Conservation (phyloP, 2,329 filamentous ascomycete species). For the Hawksworthiomyces lignivorus region DNA sequence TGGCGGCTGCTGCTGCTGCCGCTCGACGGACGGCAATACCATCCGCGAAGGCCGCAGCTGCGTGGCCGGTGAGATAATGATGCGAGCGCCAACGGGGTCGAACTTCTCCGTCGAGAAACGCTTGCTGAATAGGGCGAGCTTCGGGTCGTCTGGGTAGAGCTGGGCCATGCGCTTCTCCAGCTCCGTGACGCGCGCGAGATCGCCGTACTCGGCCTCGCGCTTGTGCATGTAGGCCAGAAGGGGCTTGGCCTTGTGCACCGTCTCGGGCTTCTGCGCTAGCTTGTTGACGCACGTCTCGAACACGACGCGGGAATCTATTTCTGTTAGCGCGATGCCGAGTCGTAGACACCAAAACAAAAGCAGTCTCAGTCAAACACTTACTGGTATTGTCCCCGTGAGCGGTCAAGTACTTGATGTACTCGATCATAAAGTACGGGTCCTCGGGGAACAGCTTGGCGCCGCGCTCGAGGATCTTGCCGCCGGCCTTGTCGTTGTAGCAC, state of each 20-base stretch:
- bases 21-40: constrained; percentile 42
- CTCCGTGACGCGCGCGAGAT: constrained; percentile 82
- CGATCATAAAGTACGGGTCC: constrained; percentile 85
- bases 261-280: constrained; percentile 69
- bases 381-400: constrained; percentile 88
- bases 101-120: constrained; percentile 69
- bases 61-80: constrained; percentile 71
- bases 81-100: constrained; percentile 71
- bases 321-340: constrained; percentile 12
- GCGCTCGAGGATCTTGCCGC: constrained; percentile 91
- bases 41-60: constrained; percentile 63
- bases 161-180: constrained; percentile 89
- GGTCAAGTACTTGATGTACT: constrained; percentile 93
- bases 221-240: constrained; percentile 90
- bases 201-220: constrained; percentile 90
- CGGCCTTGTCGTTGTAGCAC: constrained; percentile 89
- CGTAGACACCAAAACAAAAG: neutral
- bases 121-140: constrained; percentile 64
- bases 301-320: constrained; percentile 78
- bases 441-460: constrained; percentile 90
- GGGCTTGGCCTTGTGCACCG: constrained; percentile 66
- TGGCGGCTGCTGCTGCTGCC: constrained; percentile 24
- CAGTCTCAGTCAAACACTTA: constrained; percentile 39
- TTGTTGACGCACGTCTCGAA: constrained; percentile 91
- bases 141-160: constrained; percentile 83